These are phyloP conservation scores for Aspergillus sclerotioniger DNA, from an alignment of 495 filamentous ascomycete genomes.

Conservation along the genomic window DNA sequence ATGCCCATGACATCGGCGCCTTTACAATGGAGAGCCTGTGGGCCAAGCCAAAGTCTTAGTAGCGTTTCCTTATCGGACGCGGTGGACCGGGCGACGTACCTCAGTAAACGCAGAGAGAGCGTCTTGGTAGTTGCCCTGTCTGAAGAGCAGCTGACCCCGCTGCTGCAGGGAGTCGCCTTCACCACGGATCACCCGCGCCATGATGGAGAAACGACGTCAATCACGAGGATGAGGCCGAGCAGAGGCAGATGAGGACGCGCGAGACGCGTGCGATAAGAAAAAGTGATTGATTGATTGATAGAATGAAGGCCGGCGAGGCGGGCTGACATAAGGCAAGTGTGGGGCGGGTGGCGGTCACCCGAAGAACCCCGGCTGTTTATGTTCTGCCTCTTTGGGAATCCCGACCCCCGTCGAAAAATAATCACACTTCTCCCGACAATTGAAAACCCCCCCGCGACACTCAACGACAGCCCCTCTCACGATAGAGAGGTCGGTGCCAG, in stretches of 20 bases:
- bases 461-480: conserved; percentile 37
- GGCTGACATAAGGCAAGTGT: conserved; percentile 7
- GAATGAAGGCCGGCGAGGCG: no score
- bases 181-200: background rate
- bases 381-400: conserved; percentile 1
- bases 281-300: background rate
- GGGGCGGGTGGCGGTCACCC: background rate
- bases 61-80: background rate
- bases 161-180: conserved; percentile 4
- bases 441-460: conserved; percentile 16
- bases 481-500: conserved; percentile 44
- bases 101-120: background rate
- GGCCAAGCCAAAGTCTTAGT: background rate
- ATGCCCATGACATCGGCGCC: conserved; percentile 19
- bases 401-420: background rate
- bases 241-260: background rate
- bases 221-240: no score
- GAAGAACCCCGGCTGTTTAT: background rate
- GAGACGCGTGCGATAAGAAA: conserved; percentile 4
- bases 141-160: conserved; percentile 3
- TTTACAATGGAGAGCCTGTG: background rate
- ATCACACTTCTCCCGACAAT: background rate
- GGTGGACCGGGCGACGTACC: background rate
- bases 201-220: background rate
- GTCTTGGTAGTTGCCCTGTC: background rate